phyloP scores from a whole-genome alignment of 2,329 filamentous ascomycete genomes.

The Cryoendolithus antarcticus region DNA sequence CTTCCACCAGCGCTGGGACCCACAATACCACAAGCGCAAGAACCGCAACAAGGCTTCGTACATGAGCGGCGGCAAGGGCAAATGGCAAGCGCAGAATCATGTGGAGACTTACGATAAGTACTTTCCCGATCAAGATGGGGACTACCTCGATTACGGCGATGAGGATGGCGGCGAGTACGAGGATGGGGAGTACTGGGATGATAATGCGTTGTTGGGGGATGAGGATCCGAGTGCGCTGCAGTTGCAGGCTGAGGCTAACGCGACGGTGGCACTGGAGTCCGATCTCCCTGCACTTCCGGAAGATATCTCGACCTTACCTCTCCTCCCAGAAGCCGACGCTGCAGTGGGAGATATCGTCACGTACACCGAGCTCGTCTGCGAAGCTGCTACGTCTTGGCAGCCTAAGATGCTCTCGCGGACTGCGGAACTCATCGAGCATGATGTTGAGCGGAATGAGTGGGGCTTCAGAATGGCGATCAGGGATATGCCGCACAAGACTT shows the following conservation, averaged over 20 bases:
- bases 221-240: constrained; percentile 20
- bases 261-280: constrained; percentile 24
- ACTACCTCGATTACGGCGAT: constrained; percentile 5
- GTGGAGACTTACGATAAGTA: constrained; percentile 26
- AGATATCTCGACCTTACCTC: constrained; percentile 34
- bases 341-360: constrained; percentile 52
- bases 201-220: constrained; percentile 2
- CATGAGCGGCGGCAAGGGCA: no score
- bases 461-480: constrained; percentile 53
- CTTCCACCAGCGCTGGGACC: constrained; percentile 79
- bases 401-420: constrained; percentile 54
- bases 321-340: constrained; percentile 37
- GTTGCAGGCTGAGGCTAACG: constrained; percentile 12
- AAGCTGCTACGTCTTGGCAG: constrained; percentile 52
- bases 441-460: constrained; percentile 33
- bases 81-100: constrained; percentile 20
- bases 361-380: constrained; percentile 54
- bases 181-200: constrained; percentile 19
- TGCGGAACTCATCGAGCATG: constrained; percentile 46
- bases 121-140: constrained; percentile 10
- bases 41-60: constrained; percentile 38
- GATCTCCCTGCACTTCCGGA: constrained; percentile 43
- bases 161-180: constrained; percentile 12
- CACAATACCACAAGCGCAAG: constrained; percentile 48
- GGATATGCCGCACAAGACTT: constrained; percentile 49